Evolutionary conservation across 2,329 filamentous ascomycete species (phyloP), one percentile per base, ranked within the genome.

Genomic region (Dothideomycetidae sp.): DNA sequence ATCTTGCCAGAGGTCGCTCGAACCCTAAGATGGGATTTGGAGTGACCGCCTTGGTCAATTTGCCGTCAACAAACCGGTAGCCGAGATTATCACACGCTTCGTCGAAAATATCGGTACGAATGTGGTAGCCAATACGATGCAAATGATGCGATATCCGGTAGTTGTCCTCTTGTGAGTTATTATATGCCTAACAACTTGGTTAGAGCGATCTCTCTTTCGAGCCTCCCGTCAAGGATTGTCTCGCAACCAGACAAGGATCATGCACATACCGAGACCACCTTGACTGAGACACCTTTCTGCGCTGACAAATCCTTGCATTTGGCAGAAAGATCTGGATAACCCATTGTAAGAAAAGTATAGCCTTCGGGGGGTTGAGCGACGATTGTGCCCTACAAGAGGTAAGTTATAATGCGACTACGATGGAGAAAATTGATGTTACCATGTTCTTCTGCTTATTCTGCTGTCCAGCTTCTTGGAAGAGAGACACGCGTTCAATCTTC

Each of bases 111-210:
- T 66, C 58, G 41, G 66, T 66, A 5, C 71, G 70, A 43, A 78
- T 77, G 50, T 77, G 73, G 50, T 73, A 71, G 11, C 74, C 74
- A 43, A 76, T 66, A 29, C 73, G 65, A 46, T 73, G 66, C 33
- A 75, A 66, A 50, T 77, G 71, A 47, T 73, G 66, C 2, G 71
- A 72, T 2, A 77, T 57, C 54, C 48, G 51, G 16, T 21, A 32
- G 10, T 48, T 49, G 33, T 53, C 42, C 10, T 33, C 31, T 40
- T 44, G 44, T 21, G 31, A 16, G 32, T 36, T 38, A 30, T 12
- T 48, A 45, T 45, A 48, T 42, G 21, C 46, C 42, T 47, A n/a
- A n/a, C n/a, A n/a, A n/a, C n/a, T n/a, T n/a, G n/a, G n/a, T n/a
- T n/a, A n/a, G n/a, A n/a, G n/a, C n/a, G n/a, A n/a, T n/a, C n/a